Base-by-base conservation (phyloP, 2,329 filamentous ascomycete species). In the Cladophialophora exuberans region DNA sequence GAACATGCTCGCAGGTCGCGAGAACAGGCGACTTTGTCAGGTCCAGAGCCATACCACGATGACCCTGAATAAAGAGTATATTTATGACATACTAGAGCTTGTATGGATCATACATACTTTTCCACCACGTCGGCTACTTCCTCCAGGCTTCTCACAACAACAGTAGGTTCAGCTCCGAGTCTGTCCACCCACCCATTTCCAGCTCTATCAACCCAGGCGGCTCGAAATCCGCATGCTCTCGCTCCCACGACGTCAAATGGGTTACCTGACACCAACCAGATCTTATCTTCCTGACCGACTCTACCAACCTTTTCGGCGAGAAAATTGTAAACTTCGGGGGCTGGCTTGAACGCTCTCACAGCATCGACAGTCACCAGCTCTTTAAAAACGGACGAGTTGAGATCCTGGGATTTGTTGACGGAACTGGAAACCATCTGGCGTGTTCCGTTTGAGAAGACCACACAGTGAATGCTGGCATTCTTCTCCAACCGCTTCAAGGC, bases 211-310 rank as follows among this genome's bases (percentile, higher is more conserved):
- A 91, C 80, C 83, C 85, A 90, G 10, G 79, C 83, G 20, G 83
- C 80, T 63, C 80, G 78, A 72, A 90, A 72, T 0, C 87, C 87
- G 4, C 79, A 76, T 1, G 76, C 76, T 57, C 76, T 77, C 1
- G 87, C 84, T 0, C 88, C 88, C 0, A 84, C 79, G 13, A 87
- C 73, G 67, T 91, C 88, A 66, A 91, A 91, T 2, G 88, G 84
- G 66, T 91, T 91, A 1, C 83, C 82, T 61, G 81, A 87, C 4
- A 92, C 78, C 6, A 91, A 70, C 85, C 87, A 90, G 11, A 90
- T 76, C 22, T 79, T 73, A 1, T 67, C 71, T 60, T 77, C 73
- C 15, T 76, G 64, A 1, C 69, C 71, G 7, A 71, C 62, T 62
- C 79, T 80, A 2, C 79, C 79, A 2, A 78, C 74, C 30, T 74